These are phyloP conservation scores for Tetradesmus obliquus DNA, from an alignment of 139 green algal species.

Conservation along the genomic window DNA sequence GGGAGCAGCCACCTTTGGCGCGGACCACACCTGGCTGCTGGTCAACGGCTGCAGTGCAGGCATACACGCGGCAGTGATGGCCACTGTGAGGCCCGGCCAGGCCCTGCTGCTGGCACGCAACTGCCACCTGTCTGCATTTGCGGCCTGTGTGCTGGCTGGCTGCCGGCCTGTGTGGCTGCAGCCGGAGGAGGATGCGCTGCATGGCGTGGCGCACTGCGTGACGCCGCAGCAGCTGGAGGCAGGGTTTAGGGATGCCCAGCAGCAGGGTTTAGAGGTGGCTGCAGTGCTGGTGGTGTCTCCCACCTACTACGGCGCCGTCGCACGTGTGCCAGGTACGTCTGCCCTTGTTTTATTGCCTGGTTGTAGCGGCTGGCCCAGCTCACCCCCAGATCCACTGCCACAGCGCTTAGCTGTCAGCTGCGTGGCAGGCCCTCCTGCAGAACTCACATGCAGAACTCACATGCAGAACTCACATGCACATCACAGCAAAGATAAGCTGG, in stretches of 20 bases:
- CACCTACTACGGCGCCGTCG: conserved; percentile 33
- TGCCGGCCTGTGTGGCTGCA: conserved; percentile 61
- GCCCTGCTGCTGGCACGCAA: conserved; percentile 87
- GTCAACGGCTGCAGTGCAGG: conserved; percentile 92
- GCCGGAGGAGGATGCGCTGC: conserved; percentile 57
- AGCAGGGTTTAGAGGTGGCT: conserved; percentile 6
- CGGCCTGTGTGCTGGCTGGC: conserved; percentile 75
- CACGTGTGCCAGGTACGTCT: not conserved
- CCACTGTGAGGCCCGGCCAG: conserved; percentile 66
- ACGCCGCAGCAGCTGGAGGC: conserved; percentile 58
- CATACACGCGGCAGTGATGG: conserved; percentile 80
- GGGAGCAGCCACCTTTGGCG: conserved; percentile 81
- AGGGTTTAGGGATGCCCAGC: conserved; percentile 53
- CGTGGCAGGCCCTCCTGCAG: not conserved
- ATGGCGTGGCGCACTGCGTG: conserved; percentile 73
- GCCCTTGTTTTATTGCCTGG: no score
- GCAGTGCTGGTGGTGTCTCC: conserved; percentile 40
- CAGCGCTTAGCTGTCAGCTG: not conserved
- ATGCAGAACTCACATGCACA: not conserved
- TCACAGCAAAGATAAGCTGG: no score
- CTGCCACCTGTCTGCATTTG: conserved; percentile 86
- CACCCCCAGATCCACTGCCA: not conserved
- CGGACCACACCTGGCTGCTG: conserved; percentile 86
- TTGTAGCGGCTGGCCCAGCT: no score
- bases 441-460: no score